These are phyloP conservation scores for Magnolia sinica DNA, from an alignment of 164 flowering plant genomes.

Conservation along the genomic window DNA sequence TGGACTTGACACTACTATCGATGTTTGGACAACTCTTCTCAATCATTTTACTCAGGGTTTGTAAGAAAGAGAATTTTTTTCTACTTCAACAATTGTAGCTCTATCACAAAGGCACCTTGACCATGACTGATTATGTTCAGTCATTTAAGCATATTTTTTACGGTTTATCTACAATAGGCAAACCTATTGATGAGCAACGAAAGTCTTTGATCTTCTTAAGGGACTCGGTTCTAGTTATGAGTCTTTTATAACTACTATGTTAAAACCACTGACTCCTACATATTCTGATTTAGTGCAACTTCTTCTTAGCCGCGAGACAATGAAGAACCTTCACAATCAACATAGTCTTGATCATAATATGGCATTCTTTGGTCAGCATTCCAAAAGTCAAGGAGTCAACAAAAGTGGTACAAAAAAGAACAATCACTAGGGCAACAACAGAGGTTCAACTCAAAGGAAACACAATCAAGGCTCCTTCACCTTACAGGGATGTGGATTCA, in stretches of 20 bases:
- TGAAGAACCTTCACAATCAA: not conserved
- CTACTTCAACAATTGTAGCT: not conserved
- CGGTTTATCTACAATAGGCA: not conserved
- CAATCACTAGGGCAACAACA: not conserved
- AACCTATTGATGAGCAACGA: not conserved
- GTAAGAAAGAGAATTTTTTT: not conserved
- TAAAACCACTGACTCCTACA: not conserved
- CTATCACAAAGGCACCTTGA: not conserved
- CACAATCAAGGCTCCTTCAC: not conserved
- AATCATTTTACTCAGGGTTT: not conserved
- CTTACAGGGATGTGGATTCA: not conserved
- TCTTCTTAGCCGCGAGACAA: not conserved
- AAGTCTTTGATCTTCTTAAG: not conserved
- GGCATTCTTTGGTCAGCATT: not conserved
- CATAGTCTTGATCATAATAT: not conserved
- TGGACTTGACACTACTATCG: not conserved
- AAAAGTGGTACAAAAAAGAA: not conserved
- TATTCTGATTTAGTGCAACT: not conserved
- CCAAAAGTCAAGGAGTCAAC: not conserved
- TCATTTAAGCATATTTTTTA: not conserved
- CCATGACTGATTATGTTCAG: not conserved
- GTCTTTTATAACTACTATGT: constrained; percentile 2
- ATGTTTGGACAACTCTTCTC: not conserved
- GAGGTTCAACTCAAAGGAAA: too few species aligned
- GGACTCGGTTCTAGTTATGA: not conserved